Evolutionary conservation across 257 asterid genomes (phyloP).

Genomic region (Petrea volubilis): DNA sequence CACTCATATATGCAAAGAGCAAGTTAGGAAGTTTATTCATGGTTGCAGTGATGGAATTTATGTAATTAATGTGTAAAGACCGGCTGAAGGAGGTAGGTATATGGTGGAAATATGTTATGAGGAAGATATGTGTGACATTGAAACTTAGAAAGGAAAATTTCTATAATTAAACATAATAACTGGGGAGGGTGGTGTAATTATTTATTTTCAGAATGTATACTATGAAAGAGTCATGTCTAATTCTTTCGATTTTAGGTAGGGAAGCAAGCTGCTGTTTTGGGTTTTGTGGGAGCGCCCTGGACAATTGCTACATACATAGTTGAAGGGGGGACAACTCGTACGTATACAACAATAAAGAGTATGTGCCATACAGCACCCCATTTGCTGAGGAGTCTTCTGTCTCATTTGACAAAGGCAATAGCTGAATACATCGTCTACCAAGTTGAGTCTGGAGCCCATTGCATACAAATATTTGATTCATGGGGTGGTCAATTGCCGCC

Average conservation of each 20-base stretch:
- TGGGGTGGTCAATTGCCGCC: slow-evolving; percentile 89
- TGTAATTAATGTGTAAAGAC: no score
- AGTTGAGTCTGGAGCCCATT: slow-evolving; percentile 94
- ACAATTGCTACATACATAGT: slow-evolving; percentile 94
- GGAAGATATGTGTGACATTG: no score
- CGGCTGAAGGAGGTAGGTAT: no score
- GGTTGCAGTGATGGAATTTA: no score
- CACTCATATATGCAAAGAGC: no score
- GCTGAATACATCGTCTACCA: slow-evolving; percentile 65
- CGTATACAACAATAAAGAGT: slow-evolving; percentile 82
- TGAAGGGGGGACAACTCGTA: slow-evolving; percentile 91
- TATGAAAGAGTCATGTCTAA: neutral
- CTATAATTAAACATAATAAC: no score
- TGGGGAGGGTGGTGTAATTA: neutral
- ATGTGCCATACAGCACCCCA: slow-evolving; percentile 79
- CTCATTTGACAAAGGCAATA: slow-evolving; percentile 75
- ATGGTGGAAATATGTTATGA: no score
- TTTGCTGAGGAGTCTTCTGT: slow-evolving; percentile 64
- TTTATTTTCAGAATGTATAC: neutral
- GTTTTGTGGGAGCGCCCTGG: slow-evolving; percentile 99
- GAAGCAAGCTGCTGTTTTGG: slow-evolving; percentile 87
- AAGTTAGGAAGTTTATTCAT: no score
- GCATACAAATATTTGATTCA: slow-evolving; percentile 93
- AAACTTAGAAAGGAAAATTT: no score
- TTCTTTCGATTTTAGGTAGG: slow-evolving; percentile 62